Evolutionary conservation across 139 green algal species (phyloP), one percentile per base, ranked within the genome.

Genomic region (Chlorella sp.): DNA sequence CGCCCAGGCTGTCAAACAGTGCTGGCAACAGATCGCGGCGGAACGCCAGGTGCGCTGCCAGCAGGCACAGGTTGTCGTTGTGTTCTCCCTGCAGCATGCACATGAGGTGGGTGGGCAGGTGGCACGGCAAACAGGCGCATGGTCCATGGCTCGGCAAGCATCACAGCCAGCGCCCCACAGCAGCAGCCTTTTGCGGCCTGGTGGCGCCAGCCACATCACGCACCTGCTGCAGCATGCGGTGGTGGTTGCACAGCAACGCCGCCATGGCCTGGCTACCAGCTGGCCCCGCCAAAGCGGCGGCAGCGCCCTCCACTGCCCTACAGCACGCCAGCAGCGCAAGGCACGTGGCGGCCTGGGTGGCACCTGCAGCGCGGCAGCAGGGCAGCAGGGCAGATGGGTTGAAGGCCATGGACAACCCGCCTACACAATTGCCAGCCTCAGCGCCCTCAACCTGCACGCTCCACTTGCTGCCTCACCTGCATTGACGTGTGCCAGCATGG

Each of bases 31-130:
- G 56, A 56, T 80, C 76, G 3, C 24, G 70, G 8, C 36, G 14
- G 20, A 88, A 80, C 64, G 44, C 65, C 3, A 88, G 69, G 79
- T 88, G 60, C 6, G 34, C 64, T 13, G 58, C 43, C 58, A 88
- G 79, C n/a, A 88, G 34, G n/a, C 62, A 72, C 70, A 88, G 72
- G 28, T 51, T 83, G 64, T 85, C 70, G 32, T 88, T 88, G 76
- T 80, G 73, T 54, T 87, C 38, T 0, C 73, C 76, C 73, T 83
- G 83, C 78, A 76, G 3, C 2, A 24, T 43, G 34, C n/a, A 38
- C 40, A 44, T n/a, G 26, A 76, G 20, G 19, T 48, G 68, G 36
- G 36, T 30, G 16, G 11, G 13, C 9, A 43, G 11, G 46, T n/a
- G n/a, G n/a, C 65, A 73, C n/a, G 6, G n/a, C 65, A 41, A 41